These are phyloP conservation scores for Anastatica hierochuntica DNA, from an alignment of 345 rosid genomes.

Conservation along the genomic window DNA sequence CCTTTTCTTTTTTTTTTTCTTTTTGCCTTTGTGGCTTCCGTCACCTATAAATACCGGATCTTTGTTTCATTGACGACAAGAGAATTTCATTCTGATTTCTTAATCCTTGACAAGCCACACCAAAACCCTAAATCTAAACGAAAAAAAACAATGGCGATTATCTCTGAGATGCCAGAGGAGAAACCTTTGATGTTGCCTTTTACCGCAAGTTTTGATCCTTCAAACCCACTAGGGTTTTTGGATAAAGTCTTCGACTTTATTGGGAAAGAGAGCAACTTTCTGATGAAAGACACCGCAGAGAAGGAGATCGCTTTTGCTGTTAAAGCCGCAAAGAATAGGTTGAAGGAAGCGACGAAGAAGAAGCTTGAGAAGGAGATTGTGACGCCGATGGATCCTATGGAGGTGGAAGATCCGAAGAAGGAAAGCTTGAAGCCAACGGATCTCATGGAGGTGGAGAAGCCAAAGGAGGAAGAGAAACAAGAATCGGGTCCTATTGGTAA, in stretches of 20 bases:
- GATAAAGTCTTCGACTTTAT: slow-evolving; percentile 58
- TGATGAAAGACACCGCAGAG: slow-evolving; percentile 50
- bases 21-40: neutral
- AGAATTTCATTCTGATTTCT: neutral
- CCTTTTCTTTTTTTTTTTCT: no score
- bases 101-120: neutral
- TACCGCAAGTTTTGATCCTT: slow-evolving; percentile 46
- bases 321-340: slow-evolving; percentile 28
- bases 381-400: neutral
- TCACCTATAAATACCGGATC: slow-evolving; percentile 7
- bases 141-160: slow-evolving; percentile 49
- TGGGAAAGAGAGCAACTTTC: slow-evolving; percentile 52
- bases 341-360: slow-evolving; percentile 28
- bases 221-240: slow-evolving; percentile 53
- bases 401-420: slow-evolving; percentile 12
- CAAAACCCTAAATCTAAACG: neutral
- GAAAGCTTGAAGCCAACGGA: slow-evolving; percentile 3
- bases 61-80: neutral
- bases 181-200: slow-evolving; percentile 25
- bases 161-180: slow-evolving; percentile 42
- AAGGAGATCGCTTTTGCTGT: slow-evolving; percentile 44
- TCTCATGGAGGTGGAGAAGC: slow-evolving; percentile 17
- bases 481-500: slow-evolving; percentile 3
- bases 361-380: slow-evolving; percentile 18
- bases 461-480: slow-evolving; percentile 14